Evolutionary conservation across 2,329 filamentous ascomycete genomes (phyloP).

Genomic region (Epichloe festucae): DNA sequence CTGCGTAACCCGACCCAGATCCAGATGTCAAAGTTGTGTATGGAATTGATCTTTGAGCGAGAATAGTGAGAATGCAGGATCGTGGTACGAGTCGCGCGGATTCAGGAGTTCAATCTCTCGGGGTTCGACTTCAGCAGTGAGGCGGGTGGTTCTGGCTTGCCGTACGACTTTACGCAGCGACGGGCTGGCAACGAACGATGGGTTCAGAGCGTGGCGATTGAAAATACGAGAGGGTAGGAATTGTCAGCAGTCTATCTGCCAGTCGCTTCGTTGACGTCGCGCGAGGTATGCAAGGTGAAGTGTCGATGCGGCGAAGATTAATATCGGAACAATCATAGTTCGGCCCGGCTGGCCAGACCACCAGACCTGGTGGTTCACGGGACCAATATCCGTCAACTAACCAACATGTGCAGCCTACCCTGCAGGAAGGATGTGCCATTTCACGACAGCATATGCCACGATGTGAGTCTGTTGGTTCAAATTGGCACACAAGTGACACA

Average conservation of each 20-base stretch:
- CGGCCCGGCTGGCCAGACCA: neutral
- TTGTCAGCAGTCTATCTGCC: neutral
- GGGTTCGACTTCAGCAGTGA: neutral
- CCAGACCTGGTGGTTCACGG: neutral
- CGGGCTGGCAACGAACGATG: neutral
- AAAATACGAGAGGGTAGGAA: neutral
- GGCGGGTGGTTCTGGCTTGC: neutral
- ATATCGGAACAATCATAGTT: neutral
- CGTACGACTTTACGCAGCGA: neutral
- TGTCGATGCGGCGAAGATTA: constrained; percentile 10
- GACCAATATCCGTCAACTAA: too few species aligned
- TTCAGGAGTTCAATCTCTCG: neutral
- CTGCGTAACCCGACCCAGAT: neutral
- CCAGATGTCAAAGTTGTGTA: neutral
- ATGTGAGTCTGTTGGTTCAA: too few species aligned
- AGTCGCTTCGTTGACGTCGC: constrained; percentile 1
- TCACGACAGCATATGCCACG: too few species aligned
- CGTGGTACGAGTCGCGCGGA: neutral
- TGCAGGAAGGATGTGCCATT: too few species aligned
- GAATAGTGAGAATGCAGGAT: neutral
- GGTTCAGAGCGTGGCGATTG: neutral
- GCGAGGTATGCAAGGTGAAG: constrained; percentile 12
- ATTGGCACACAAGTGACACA: too few species aligned
- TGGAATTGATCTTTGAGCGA: neutral
- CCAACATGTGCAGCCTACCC: too few species aligned